A percentile compares a stretch with the other conserved stretches of the same genome.
These are phyloP conservation scores for Huntiella savannae DNA, from an alignment of 2,329 filamentous ascomycete species.

Conservation along the genomic window DNA sequence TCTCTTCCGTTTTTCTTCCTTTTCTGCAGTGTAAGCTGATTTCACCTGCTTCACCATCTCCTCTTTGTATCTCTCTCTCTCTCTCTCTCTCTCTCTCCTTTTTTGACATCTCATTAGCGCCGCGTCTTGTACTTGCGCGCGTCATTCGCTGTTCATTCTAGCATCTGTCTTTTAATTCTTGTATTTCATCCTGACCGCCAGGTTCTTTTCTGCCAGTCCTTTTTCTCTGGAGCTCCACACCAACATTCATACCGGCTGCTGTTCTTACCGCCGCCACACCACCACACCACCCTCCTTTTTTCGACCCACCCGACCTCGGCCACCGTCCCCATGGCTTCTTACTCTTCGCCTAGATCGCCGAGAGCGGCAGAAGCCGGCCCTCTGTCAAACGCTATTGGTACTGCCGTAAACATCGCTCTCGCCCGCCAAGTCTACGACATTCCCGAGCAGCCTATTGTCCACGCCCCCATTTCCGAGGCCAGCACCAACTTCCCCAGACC, in stretches of 20 bases:
- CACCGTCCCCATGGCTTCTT: no score
- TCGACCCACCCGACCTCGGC: no score
- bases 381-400: background rate
- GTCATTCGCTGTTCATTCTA: background rate
- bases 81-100: background rate
- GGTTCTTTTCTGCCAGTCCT: background rate
- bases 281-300: no score
- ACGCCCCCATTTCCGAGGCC: conserved; percentile 7
- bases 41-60: no score
- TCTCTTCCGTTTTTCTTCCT: no score
- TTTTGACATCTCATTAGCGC: background rate
- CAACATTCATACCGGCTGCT: no score
- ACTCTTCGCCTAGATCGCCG: no score
- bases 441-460: conserved; percentile 8
- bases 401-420: conserved; percentile 9
- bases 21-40: no score
- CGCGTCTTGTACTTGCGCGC: background rate
- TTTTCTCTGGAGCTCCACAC: background rate
- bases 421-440: conserved; percentile 11
- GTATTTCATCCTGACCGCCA: background rate
- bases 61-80: background rate
- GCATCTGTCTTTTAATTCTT: background rate
- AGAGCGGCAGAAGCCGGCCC: background rate
- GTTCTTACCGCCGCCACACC: no score
- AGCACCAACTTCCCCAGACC: background rate